A percentile compares a stretch with the other conserved stretches of the same genome.
Conservation (phyloP, 2,329 filamentous ascomycete species). For the Xylaria sp. region DNA sequence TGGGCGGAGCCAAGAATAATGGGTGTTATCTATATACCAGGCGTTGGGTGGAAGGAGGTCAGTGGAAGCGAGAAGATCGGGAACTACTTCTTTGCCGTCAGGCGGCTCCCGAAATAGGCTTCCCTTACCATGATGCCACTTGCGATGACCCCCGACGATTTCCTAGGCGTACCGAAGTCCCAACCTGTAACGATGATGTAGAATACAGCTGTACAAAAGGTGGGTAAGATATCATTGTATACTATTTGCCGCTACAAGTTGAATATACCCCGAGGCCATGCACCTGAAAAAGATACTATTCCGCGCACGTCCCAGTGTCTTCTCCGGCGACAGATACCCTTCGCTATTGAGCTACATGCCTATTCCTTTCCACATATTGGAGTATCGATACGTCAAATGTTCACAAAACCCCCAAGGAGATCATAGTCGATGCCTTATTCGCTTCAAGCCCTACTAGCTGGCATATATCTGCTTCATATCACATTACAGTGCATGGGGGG, state of each 20-base stretch:
- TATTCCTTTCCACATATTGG: too few species aligned
- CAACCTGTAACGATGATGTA: background rate
- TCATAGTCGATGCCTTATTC: too few species aligned
- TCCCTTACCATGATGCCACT: background rate
- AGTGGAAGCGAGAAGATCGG: slow-evolving; percentile 81
- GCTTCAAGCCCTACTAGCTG: too few species aligned
- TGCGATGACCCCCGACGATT: background rate
- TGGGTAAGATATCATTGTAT: background rate
- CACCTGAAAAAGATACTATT: background rate
- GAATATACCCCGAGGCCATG: slow-evolving; percentile 14
- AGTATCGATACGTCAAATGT: too few species aligned
- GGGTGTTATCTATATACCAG: slow-evolving; percentile 90
- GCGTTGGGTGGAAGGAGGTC: slow-evolving; percentile 86
- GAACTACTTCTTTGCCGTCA: slow-evolving; percentile 93
- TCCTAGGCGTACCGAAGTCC: background rate
- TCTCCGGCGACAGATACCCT: too few species aligned
- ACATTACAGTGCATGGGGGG: too few species aligned
- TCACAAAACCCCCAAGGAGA: too few species aligned
- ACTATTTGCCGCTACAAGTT: background rate
- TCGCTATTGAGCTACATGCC: too few species aligned
- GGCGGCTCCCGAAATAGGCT: slow-evolving; percentile 28
- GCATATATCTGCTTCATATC: too few species aligned
- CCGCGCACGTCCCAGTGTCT: too few species aligned
- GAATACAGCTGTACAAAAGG: slow-evolving; percentile 12
- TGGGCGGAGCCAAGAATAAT: slow-evolving; percentile 69